Evolutionary conservation across 768 basidiomycete genomes (phyloP).

Genomic region (Naganishia randhawae): DNA sequence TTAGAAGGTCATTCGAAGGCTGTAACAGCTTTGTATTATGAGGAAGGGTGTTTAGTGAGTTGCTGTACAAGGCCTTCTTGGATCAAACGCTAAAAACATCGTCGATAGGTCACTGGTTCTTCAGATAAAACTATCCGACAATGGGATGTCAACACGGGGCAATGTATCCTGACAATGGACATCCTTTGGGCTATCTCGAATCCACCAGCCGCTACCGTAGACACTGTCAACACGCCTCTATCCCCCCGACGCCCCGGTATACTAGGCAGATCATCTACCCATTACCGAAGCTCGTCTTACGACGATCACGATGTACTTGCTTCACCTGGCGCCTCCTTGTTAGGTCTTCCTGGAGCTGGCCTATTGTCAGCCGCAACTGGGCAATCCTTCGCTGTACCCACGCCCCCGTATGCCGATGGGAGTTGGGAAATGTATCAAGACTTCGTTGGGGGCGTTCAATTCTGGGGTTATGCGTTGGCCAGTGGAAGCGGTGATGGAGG

Average conservation of each 20-base stretch:
- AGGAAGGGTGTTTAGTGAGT: constrained; percentile 79
- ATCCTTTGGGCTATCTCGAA: constrained; percentile 99
- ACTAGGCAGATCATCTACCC: constrained; percentile 22
- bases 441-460: constrained; percentile 95
- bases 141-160: constrained; percentile 95
- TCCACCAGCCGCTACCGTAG: constrained; percentile 55
- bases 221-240: constrained; percentile 29
- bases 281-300: constrained; percentile 22
- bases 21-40: constrained; percentile 90
- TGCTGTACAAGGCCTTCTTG: background rate
- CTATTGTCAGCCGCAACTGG: constrained; percentile 58
- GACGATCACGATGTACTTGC: constrained; percentile 41
- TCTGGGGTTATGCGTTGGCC: constrained; percentile 96
- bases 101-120: constrained; percentile 74
- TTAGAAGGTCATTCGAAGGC: constrained; percentile 89
- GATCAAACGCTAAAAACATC: constrained; percentile 33
- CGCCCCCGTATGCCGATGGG: constrained; percentile 81
- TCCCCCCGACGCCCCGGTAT: constrained; percentile 28
- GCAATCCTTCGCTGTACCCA: constrained; percentile 69
- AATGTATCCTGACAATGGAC: constrained; percentile 99
- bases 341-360: constrained; percentile 45
- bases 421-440: constrained; percentile 94
- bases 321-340: constrained; percentile 36
- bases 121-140: constrained; percentile 97
- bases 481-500: constrained; percentile 96